Base-by-base conservation (phyloP, 176 grass and related monocot genomes). In the Paspalum notatum region DNA sequence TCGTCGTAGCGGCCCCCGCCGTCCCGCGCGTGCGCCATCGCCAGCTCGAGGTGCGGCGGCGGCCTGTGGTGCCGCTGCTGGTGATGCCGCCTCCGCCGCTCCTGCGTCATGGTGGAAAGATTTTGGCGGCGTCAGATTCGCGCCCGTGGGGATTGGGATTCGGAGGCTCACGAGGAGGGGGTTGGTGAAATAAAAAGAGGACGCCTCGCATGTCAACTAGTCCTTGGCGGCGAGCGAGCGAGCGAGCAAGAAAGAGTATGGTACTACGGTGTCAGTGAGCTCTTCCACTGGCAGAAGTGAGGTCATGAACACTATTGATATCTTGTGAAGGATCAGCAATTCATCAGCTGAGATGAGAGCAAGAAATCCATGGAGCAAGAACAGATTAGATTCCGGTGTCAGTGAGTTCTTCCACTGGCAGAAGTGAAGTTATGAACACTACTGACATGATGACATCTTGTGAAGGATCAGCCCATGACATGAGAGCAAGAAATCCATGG, bases 121-220 rank as follows among this genome's bases (percentile, higher is more conserved):
- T 66, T 89, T 55, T 56, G 1, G 46, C 20, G 8, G 82, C 71
- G 83, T 89, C 87, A 85, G 87, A 82, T 85, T 85, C 48, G 25
- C 24, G 32, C 3, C 60, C 61, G 38, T 12, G 76, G 71, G 21
- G 9, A 62, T 53, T 43, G 26, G 63, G 25, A 21, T 62, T 77
- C 16, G 68, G 75, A 52, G 6, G 1, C 79, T 59, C 21, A 46
- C 5, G 69, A 7, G 38, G 70, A 16, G 20, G 10, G 47, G 21
- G 49, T n/a, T 25, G 12, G 68, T 21, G 21, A 76, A 82, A 38
- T 60, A 46, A 68, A 82, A 54, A 46, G 13, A 18, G 38, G 40
- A 44, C 55, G 20, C 41, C 10, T 26, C 39, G 15, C 85, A 73
- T 75, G 47, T 10, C 27, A 26, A 41, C 8, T 16, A 58, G 41